Conservation (phyloP, 2,329 filamentous ascomycete genomes). For the Botrytis sinoallii region DNA sequence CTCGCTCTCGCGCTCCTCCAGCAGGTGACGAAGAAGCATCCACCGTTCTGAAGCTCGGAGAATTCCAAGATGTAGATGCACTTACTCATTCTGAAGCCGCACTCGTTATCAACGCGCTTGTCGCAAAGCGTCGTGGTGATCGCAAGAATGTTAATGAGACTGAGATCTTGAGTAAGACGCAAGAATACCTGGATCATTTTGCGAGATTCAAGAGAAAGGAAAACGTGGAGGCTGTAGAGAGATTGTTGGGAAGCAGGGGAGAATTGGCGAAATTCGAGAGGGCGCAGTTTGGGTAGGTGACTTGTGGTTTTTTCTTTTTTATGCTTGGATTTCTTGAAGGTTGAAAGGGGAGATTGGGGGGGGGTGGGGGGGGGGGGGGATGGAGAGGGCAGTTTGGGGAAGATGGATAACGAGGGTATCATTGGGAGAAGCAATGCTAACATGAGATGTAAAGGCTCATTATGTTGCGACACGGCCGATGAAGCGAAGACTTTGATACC, state of each 20-base stretch:
- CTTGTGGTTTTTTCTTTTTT: constrained; percentile 34
- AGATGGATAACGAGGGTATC: neutral
- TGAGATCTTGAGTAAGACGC: constrained; percentile 81
- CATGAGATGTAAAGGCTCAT: constrained; percentile 56
- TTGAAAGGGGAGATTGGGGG: neutral
- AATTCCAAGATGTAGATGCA: constrained; percentile 88
- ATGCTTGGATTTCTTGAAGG: constrained; percentile 3
- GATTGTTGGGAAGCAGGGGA: constrained; percentile 73
- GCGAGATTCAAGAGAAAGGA: constrained; percentile 94
- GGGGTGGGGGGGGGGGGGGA: neutral
- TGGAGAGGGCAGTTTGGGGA: neutral
- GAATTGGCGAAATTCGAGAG: constrained; percentile 90
- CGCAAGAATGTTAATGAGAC: constrained; percentile 81
- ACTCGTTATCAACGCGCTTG: constrained; percentile 85
- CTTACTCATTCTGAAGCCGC: constrained; percentile 89
- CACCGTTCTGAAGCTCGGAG: constrained; percentile 77
- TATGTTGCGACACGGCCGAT: constrained; percentile 89
- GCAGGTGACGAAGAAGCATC: constrained; percentile 86
- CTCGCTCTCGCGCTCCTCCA: constrained; percentile 64
- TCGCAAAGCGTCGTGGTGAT: constrained; percentile 74
- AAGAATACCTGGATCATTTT: constrained; percentile 92
- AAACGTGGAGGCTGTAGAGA: constrained; percentile 91
- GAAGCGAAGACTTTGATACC: constrained; percentile 97
- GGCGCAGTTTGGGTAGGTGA: constrained; percentile 74
- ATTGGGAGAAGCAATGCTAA: constrained; percentile 2